Base-by-base conservation (phyloP, 2,329 filamentous ascomycete species). In the Pestalotiopsis sp. region DNA sequence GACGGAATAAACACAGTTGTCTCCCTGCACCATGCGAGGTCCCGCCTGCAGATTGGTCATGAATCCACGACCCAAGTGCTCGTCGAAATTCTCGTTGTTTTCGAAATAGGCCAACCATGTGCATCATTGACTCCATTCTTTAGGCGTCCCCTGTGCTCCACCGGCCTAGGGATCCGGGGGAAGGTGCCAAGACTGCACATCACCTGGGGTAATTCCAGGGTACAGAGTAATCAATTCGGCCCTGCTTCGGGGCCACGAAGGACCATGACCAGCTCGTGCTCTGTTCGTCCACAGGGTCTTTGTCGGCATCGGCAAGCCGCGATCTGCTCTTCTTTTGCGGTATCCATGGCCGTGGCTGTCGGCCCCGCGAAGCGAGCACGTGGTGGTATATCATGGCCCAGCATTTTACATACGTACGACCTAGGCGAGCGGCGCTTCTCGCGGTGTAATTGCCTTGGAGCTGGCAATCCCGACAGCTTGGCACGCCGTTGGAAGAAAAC, bases 131-230 rank as follows among this genome's bases (percentile, higher is more conserved):
- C 39, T 35, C 35, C 30, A 24, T 3, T 13, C 10, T 30, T 11
- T 63, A 44, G 17, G 44, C 14, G 14, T 7, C 48, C 20, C 48
- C 22, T 56, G 7, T 35, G n/a, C 40, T 65, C 40, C 62, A 65
- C 62, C 61, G 55, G 38, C 61, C 61, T 64, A 35, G 30, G 30
- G 30, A 48, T 64, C 61, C 48, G 62, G 62, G 48, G 52, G 35
- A 65, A 30, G 35, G 62, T 48, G 62, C 62, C 62, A 65, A 65
- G 62, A 52, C 61, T 52, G 40, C 61, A 48, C 61, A 24, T 48
- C 39, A 35, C 40, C 22, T 40, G 62, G 40, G 48, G 38, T 58
- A 44, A 35, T 35, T 35, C 30, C 30, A 35, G 30, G 30, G 30
- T 35, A 35, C 30, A 35, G 2, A 9, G 30, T 9, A 35, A 65